Base-by-base conservation (phyloP, 2,329 filamentous ascomycete genomes). In the Hypoxylon sp. region DNA sequence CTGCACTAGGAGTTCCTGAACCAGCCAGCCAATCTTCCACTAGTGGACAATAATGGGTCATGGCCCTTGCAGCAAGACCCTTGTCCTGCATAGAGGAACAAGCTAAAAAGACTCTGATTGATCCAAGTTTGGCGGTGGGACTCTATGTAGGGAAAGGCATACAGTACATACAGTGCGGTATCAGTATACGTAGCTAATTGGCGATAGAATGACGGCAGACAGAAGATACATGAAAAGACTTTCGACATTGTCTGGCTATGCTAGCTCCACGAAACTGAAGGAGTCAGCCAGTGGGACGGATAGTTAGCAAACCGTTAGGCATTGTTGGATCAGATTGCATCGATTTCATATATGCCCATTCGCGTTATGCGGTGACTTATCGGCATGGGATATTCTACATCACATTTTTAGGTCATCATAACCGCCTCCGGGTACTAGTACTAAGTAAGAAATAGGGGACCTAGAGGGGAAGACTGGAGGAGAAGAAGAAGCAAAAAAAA, bases 141-240 rank as follows among this genome's bases (percentile, higher is more conserved):
- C 57, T 53, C 50, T 48, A n/a, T n/a, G n/a, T n/a, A 64, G 49
- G 11, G 28, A 66, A 67, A 46, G 52, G 60, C 45, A 67, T 67
- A 70, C 64, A 70, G 67, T 70, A 70, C 30, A 41, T 49, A 70
- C 61, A 70, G 68, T 49, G 67, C 61, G 68, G 68, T 70, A 65
- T 60, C 23, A 45, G 25, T n/a, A n/a, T n/a, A n/a, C n/a, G n/a
- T 53, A 60, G 34, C 51, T 65, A 53, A 70, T 70, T 68, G 68
- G 65, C 32, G 58, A 65, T 53, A 50, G 36, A 56, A 36, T 56
- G 64, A 66, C 51, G 48, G 67, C 41, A 58, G 67, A 62, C 49
- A 13, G 56, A 65, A 64, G 41, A 56, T 52, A 52, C n/a, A n/a
- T n/a, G 61, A 69, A 69, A 64, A 60, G 36, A 62, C 43, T 56